Evolutionary conservation across 1,284 basidiomycete species (phyloP), one percentile per base, ranked within the genome.

Genomic region (Tremellales sp.): DNA sequence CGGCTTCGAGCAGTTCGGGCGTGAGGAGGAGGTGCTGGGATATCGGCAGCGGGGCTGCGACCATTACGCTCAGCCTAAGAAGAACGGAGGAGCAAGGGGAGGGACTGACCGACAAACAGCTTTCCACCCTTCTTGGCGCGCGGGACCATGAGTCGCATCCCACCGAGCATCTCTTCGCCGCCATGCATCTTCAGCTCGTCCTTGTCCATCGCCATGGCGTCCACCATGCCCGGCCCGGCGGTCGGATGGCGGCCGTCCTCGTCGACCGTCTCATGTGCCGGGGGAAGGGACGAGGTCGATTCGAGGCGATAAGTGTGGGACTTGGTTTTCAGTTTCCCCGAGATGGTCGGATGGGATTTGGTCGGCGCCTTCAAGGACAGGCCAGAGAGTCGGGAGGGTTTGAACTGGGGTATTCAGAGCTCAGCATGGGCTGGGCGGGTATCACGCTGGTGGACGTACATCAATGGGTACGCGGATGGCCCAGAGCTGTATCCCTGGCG

Each of bases 401-500:
- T 71, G 51, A 73, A 54, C 64, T 71, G 48, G 2, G 9, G n/a
- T n/a, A n/a, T n/a, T n/a, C n/a, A n/a, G n/a, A n/a, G n/a, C n/a
- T n/a, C n/a, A n/a, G n/a, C 3, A 29, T 21, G 29, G 1, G 19
- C 10, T 2, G 12, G 18, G 24, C 14, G 19, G 13, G 36, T 45
- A 12, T 41, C 45, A 21, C n/a, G 18, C 26, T 25, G 22, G 16
- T 40, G 24, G 26, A 54, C 66, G 47, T 43, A 71, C 69, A 37
- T 68, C 65, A 8, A 45, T 36, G 0, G 71, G 71, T 8, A 66
- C 57, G n/a, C 71, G 54, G 43, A 73, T 63, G 14, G 68, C 63
- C 71, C 71, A 73, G 9, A 73, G 51, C 51, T 73, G 65, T 2
- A 68, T 53, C 3, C 58, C 61, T 3, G 55, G 51, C 42, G 62